Percentiles rank a stretch among this genome's conserved stretches.
These are phyloP conservation scores for Dendrobium nobile DNA, from an alignment of 106 monocot genomes.

Conservation along the genomic window DNA sequence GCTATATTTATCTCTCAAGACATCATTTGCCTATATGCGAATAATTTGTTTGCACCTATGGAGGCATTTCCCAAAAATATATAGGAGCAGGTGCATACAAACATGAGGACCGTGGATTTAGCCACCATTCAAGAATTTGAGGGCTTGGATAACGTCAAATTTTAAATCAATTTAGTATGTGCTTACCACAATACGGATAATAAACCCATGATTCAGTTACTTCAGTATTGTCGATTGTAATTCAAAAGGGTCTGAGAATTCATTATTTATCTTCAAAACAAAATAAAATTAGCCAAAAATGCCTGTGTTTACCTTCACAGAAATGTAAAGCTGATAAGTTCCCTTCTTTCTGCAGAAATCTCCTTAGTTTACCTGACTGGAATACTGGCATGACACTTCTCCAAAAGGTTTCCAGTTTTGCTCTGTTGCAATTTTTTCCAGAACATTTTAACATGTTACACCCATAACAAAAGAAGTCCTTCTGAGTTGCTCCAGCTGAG, in stretches of 20 bases:
- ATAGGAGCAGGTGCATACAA: no score
- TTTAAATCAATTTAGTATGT: neutral
- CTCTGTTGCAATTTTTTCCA: conserved; percentile 30
- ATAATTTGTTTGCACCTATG: neutral
- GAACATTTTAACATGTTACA: conserved; percentile 38
- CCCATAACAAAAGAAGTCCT: conserved; percentile 23
- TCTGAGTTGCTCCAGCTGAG: conserved; percentile 43
- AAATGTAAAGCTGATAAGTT: conserved; percentile 61
- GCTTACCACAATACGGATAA: neutral
- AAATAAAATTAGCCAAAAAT: neutral
- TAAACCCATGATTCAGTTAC: neutral
- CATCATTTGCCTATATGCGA: neutral
- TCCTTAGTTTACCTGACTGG: conserved; percentile 45
- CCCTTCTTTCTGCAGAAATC: conserved; percentile 66
- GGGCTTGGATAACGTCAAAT: no score
- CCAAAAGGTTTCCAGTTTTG: conserved; percentile 73
- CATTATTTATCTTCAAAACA: neutral
- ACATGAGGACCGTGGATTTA: neutral
- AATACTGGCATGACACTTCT: conserved; percentile 39
- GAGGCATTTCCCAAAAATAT: neutral
- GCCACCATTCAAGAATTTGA: neutral
- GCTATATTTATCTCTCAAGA: neutral
- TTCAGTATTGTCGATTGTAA: neutral
- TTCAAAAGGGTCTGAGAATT: neutral
- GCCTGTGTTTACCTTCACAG: conserved; percentile 45